Evolutionary conservation across 106 monocot genomes (phyloP).

Genomic region (Platanthera guangdongensis): DNA sequence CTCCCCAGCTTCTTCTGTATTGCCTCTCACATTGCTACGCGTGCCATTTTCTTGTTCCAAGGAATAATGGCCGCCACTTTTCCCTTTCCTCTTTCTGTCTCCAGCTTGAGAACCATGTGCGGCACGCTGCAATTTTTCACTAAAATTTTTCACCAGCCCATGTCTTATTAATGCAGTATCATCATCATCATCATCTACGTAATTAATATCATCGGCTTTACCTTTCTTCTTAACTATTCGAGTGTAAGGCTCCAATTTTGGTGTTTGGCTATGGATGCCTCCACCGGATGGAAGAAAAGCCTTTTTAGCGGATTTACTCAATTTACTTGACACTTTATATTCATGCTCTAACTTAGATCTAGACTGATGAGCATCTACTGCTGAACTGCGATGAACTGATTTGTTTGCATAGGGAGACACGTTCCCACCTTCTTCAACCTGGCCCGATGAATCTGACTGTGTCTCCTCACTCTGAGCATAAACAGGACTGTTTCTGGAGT

Average conservation of each 20-base stretch:
- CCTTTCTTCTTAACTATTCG: slow-evolving; percentile 34
- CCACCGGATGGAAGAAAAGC: slow-evolving; percentile 1
- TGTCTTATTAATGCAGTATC: slow-evolving; percentile 28
- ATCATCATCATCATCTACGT: slow-evolving; percentile 20
- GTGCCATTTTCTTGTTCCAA: slow-evolving; percentile 12
- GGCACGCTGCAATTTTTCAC: slow-evolving; percentile 22
- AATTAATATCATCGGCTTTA: slow-evolving; percentile 27
- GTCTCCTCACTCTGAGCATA: slow-evolving; percentile 50
- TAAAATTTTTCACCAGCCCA: slow-evolving; percentile 14
- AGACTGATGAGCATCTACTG: slow-evolving; percentile 7
- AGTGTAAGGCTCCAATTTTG: slow-evolving; percentile 17
- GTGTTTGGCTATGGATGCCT: slow-evolving; percentile 6
- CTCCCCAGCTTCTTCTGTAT: slow-evolving; percentile 13
- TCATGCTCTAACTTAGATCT: slow-evolving; percentile 19
- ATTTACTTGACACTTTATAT: slow-evolving; percentile 28
- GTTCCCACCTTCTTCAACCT: slow-evolving; percentile 27
- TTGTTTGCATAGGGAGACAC: slow-evolving; percentile 13
- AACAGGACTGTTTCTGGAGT: slow-evolving; percentile 2
- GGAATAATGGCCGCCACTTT: slow-evolving; percentile 12
- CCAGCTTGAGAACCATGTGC: slow-evolving; percentile 14
- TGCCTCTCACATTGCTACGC: slow-evolving; percentile 20
- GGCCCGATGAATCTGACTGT: slow-evolving; percentile 74
- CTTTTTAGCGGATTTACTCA: slow-evolving; percentile 22
- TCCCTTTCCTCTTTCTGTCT: slow-evolving; percentile 34
- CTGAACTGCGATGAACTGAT: slow-evolving; percentile 7